A percentile compares a stretch with the other conserved stretches of the same genome.
phyloP scores from a whole-genome alignment of 306 rosid species.

The Lupinus albus region DNA sequence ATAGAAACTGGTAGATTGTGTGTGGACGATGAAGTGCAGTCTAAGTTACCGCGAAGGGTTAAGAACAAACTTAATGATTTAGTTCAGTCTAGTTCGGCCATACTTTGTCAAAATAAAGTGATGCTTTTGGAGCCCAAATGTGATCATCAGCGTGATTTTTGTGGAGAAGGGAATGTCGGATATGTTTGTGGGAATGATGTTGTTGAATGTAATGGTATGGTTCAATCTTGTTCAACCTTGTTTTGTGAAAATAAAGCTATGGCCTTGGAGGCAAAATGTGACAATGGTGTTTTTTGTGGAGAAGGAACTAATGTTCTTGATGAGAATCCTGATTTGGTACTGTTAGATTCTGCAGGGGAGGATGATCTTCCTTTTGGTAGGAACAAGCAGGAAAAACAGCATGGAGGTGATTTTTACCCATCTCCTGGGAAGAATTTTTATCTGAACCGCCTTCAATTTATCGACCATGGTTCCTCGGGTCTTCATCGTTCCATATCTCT shows the following conservation, averaged over 20 bases:
- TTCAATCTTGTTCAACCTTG: constrained; percentile 33
- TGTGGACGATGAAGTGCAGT: constrained; percentile 32
- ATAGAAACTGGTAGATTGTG: constrained; percentile 19
- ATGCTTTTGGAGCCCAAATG: constrained; percentile 33
- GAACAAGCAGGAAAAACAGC: constrained; percentile 7
- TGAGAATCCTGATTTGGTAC: constrained; percentile 12
- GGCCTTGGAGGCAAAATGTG: constrained; percentile 30
- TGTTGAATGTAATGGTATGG: constrained; percentile 24
- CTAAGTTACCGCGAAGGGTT: neutral
- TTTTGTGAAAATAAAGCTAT: constrained; percentile 33
- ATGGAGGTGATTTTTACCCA: constrained; percentile 16
- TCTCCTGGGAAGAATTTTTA: constrained; percentile 74
- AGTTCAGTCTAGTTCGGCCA: constrained; percentile 36
- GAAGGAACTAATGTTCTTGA: constrained; percentile 29
- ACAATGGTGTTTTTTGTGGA: neutral
- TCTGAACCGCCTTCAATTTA: constrained; percentile 59
- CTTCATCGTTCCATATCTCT: constrained; percentile 52
- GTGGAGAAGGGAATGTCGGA: neutral
- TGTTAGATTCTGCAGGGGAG: constrained; percentile 27
- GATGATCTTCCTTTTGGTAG: constrained; percentile 40
- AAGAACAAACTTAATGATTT: constrained; percentile 10
- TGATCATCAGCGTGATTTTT: constrained; percentile 6
- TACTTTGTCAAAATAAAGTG: constrained; percentile 31
- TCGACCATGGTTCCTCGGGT: constrained; percentile 36
- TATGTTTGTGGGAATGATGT: constrained; percentile 2